Evolutionary conservation across 257 asterid species (phyloP).

Genomic region (Gardenia jasminoides): DNA sequence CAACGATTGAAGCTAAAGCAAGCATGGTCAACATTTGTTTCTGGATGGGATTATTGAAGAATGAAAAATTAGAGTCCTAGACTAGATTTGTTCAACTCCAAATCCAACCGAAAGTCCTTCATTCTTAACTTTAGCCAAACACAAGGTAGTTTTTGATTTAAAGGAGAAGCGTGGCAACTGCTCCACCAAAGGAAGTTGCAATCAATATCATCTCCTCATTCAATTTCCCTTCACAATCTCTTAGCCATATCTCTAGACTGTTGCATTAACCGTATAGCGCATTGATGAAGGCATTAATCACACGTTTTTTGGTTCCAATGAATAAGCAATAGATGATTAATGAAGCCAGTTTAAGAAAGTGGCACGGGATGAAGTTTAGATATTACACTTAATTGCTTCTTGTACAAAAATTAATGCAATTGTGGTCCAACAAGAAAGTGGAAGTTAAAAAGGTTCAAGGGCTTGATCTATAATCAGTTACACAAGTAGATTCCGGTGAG

Average conservation of each 20-base stretch:
- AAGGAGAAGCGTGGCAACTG: background rate
- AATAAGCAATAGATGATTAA: background rate
- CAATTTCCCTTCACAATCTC: background rate
- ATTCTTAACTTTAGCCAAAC: too few relatives aligned
- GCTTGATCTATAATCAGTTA: background rate
- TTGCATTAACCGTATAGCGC: background rate
- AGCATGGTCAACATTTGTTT: background rate
- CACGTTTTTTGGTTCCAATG: background rate
- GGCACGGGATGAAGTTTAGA: background rate
- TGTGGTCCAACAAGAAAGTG: background rate
- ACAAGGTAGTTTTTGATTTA: too few relatives aligned
- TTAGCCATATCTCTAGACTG: constrained; percentile 1
- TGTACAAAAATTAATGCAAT: background rate
- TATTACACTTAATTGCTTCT: background rate
- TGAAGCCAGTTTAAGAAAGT: background rate
- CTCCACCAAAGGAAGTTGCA: background rate
- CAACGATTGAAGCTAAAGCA: background rate
- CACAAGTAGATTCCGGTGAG: background rate
- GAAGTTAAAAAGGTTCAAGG: background rate
- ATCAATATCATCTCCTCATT: background rate
- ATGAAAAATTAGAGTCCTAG: background rate
- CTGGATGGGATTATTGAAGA: background rate
- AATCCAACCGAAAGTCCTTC: background rate
- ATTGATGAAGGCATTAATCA: background rate
- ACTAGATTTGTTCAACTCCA: background rate